These are phyloP conservation scores for Amylostereum chailletii DNA, from an alignment of 1,284 basidiomycete genomes.

Conservation along the genomic window DNA sequence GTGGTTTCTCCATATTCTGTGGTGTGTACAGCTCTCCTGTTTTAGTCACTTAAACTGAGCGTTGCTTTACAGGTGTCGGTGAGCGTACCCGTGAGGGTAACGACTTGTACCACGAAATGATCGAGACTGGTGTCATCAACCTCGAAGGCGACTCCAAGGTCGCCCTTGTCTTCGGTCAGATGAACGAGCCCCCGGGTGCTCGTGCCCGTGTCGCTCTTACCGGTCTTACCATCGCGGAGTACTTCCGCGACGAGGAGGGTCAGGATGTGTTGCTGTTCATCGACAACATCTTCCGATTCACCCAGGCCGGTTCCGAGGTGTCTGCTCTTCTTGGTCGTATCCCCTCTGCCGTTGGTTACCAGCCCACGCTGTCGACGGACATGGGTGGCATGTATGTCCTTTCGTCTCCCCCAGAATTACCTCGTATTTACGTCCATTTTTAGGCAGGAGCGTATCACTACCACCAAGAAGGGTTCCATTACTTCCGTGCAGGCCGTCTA, in stretches of 20 bases:
- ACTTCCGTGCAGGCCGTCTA: constrained; percentile 99
- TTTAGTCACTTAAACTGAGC: constrained; percentile 1
- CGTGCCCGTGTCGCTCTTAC: constrained; percentile 99
- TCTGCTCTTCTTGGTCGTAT: constrained; percentile 99
- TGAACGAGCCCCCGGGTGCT: constrained; percentile 99
- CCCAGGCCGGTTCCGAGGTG: constrained; percentile 99
- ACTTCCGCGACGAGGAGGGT: constrained; percentile 99
- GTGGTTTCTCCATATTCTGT: constrained; percentile 99
- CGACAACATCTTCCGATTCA: constrained; percentile 99
- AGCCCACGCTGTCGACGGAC: constrained; percentile 97
- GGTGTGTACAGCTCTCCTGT: constrained; percentile 34
- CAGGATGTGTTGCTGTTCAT: constrained; percentile 99
- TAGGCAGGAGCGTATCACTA: constrained; percentile 97
- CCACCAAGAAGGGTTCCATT: constrained; percentile 99
- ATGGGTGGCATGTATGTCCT: constrained; percentile 95
- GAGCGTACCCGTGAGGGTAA: constrained; percentile 99
- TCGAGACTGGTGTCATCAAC: constrained; percentile 99
- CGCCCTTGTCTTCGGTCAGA: constrained; percentile 99
- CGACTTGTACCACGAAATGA: constrained; percentile 99
- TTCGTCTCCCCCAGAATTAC: not conserved
- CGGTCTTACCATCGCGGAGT: constrained; percentile 98
- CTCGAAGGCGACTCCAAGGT: constrained; percentile 98
- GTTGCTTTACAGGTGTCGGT: constrained; percentile 71
- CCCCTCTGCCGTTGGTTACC: constrained; percentile 99
- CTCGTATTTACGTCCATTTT: constrained; percentile 4